Base-by-base conservation (phyloP, 805 yeast genomes). In the Myxozyma lipomycoides region DNA sequence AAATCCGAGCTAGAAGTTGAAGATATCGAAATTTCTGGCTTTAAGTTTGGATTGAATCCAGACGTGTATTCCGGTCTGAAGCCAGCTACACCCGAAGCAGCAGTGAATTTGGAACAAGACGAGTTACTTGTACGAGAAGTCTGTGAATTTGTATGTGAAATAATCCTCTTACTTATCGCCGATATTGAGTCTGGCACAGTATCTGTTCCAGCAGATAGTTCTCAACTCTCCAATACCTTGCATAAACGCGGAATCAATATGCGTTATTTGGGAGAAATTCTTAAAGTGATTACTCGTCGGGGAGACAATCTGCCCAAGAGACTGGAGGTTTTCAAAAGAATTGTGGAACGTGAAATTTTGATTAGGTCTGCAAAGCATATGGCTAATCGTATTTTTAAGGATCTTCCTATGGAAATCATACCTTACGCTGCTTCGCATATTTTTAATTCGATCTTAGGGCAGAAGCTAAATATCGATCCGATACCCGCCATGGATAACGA, bases 161-260 rank as follows among this genome's bases (percentile, higher is more conserved):
- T 89, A 58, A 73, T 89, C 46, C 84, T 86, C 4, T 79, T 75
- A 47, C 80, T 82, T 55, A 70, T 88, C 59, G 66, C 67, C 12
- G 85, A 80, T 22, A 67, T 86, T 24, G 71, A 76, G 17, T 70
- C 72, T 6, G 78, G 79, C 37, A 68, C 72, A 19, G 56, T 67
- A 7, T 70, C 76, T 44, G 78, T 82, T 35, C 96, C 98, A 40
- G 72, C 85, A 49, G 95, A 89, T 64, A 96, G 98, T 58, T 64
- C 69, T 2, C 93, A 89, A 62, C 76, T 93, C 61, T 71, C 86
- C 18, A 71, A 74, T 38, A 65, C 75, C 46, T 68, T 91, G 69
- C 98, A 93, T 68, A 78, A 78, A 56, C 73, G 74, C 48, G 98
- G 98, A 74, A 82, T 91, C 66, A 90, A 88, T 67, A 65, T 90